These are phyloP conservation scores for Geosmithia putterillii DNA, from an alignment of 2,329 filamentous ascomycete genomes.

Conservation along the genomic window DNA sequence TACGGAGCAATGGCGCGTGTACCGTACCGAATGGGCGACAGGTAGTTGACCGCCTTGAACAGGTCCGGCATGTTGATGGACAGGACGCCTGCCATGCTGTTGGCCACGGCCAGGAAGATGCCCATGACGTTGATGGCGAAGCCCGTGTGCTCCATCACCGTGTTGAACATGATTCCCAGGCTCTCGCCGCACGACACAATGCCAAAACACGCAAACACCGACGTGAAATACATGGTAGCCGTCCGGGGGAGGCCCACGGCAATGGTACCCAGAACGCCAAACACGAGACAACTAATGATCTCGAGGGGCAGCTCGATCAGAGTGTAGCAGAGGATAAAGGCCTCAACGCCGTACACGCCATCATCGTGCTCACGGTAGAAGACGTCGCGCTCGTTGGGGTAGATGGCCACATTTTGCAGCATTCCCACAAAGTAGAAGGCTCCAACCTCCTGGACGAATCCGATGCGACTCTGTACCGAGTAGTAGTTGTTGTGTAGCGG, in stretches of 20 bases:
- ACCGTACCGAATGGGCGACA: constrained; percentile 59
- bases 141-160: constrained; percentile 59
- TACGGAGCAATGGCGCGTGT: constrained; percentile 56
- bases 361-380: constrained; percentile 71
- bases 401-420: constrained; percentile 67
- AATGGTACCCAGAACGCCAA: constrained; percentile 50
- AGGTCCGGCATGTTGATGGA: constrained; percentile 57
- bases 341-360: constrained; percentile 56
- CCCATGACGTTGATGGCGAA: constrained; percentile 66
- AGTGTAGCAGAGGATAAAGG: constrained; percentile 60
- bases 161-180: constrained; percentile 71
- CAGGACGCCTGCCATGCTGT: constrained; percentile 59
- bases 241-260: constrained; percentile 54
- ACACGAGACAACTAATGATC: constrained; percentile 50
- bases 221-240: constrained; percentile 52
- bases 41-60: constrained; percentile 57
- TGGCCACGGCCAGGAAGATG: constrained; percentile 56
- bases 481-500: constrained; percentile 58
- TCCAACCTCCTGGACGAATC: constrained; percentile 60
- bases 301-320: constrained; percentile 62
- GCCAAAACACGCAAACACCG: constrained; percentile 57
- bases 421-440: constrained; percentile 66
- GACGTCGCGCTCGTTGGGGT: constrained; percentile 59
- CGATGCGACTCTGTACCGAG: constrained; percentile 60
- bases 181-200: constrained; percentile 66